Conservation (phyloP, 768 basidiomycete genomes). For the Agaricus subrufescens region DNA sequence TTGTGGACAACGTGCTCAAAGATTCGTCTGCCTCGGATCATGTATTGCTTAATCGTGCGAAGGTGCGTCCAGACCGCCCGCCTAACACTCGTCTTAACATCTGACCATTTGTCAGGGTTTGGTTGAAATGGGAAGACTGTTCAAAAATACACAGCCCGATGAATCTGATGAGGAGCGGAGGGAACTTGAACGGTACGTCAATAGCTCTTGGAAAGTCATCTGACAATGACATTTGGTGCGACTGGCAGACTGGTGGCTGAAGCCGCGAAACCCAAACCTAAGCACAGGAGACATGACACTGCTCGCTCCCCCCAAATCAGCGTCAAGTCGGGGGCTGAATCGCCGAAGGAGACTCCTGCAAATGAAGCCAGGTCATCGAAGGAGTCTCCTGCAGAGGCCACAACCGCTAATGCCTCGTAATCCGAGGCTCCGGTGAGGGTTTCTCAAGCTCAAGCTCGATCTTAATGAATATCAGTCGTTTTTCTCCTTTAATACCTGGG, state of each 20-base stretch:
- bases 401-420: not conserved
- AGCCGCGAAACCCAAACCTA: conserved; percentile 70
- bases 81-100: not conserved
- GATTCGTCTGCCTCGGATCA: conserved; percentile 70
- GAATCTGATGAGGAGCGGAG: conserved; percentile 91
- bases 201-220: not conserved
- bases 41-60: conserved; percentile 77
- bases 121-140: conserved; percentile 84
- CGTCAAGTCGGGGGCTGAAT: not conserved
- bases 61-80: conserved; percentile 39
- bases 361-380: not conserved
- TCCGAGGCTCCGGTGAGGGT: too few relatives aligned
- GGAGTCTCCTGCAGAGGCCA: not conserved
- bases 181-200: conserved; percentile 80
- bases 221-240: not conserved
- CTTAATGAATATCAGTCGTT: not conserved
- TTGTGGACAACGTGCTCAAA: conserved; percentile 81
- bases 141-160: conserved; percentile 81
- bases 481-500: too few relatives aligned
- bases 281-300: conserved; percentile 28
- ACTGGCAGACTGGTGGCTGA: conserved; percentile 77
- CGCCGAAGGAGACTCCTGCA: not conserved
- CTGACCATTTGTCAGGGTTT: conserved; percentile 51
- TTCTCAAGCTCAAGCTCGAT: not conserved
- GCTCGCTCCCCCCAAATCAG: not conserved